Base-by-base conservation (phyloP, 176 grass and related monocot genomes). In the Themeda triandra region DNA sequence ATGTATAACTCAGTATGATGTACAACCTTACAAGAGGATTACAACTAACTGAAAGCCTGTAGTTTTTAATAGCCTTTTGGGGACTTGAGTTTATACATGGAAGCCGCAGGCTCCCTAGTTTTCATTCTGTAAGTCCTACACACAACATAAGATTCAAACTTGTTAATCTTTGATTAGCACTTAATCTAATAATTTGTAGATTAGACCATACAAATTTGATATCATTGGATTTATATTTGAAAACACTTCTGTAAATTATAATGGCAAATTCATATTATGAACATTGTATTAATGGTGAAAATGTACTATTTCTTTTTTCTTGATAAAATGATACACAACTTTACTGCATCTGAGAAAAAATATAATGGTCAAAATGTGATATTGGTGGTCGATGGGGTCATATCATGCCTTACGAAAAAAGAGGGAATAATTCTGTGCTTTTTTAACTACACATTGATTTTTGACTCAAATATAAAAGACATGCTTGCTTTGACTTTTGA, bases 391-490 rank as follows among this genome's bases (percentile, higher is more conserved):
- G 6, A 54, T 54, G 49, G 49, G 49, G 6, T 54, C 49, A 19
- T 10, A 58, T 21, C 21, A 58, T 58, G 19, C 53, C 53, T 58
- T 10, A 58, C 7, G 10, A 58, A 58, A 58, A 58, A 58, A 8
- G 21, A 58, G 53, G 53, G 53, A 71, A 1, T 25, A 14, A 7
- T 71, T 70, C 3, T 37, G 23, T 33, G 11, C 14, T 27, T 36
- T 25, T 27, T 24, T 37, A 68, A 27, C 14, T 77, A 45, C 40
- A 28, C 64, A 51, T 31, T 49, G 14, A 39, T 54, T 46, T 71
- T 71, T 33, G 6, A 54, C 66, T 78, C 69, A 31, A 78, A 60
- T 76, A 75, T 75, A 56, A 60, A 69, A 33, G 30, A 21, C 56
- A 75, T 28, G 30, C 19, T 77, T 74, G 9, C 64, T 76, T 75